Evolutionary conservation across 805 yeast species (phyloP).

Genomic region (Teunomyces lycoperdinae): DNA sequence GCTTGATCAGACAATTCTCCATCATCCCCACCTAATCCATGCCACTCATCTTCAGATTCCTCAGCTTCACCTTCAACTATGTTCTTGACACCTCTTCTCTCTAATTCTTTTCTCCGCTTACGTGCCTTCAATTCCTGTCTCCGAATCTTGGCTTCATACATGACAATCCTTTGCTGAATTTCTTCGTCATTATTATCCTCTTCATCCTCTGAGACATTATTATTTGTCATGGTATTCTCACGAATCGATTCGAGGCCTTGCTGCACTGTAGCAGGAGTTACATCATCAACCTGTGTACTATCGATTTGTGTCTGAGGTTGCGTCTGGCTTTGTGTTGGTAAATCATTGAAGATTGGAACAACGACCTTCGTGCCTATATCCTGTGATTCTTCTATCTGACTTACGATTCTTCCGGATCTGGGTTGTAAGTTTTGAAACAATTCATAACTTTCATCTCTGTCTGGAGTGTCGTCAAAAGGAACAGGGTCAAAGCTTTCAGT

Average conservation of each 20-base stretch:
- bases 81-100: constrained; percentile 52
- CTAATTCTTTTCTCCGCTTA: constrained; percentile 49
- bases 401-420: constrained; percentile 9
- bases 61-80: constrained; percentile 81
- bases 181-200: constrained; percentile 22
- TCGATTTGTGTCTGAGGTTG: constrained; percentile 1
- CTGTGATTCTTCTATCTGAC: constrained; percentile 3
- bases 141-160: constrained; percentile 37
- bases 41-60: constrained; percentile 89
- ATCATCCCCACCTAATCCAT: constrained; percentile 74
- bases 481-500: not conserved
- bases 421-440: constrained; percentile 32
- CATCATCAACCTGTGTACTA: constrained; percentile 18
- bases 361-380: not conserved
- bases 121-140: constrained; percentile 32
- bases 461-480: not conserved
- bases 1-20: constrained; percentile 57
- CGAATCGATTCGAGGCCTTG: constrained; percentile 22
- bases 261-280: constrained; percentile 14
- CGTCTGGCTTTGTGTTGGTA: not conserved
- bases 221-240: constrained; percentile 7
- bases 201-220: constrained; percentile 14
- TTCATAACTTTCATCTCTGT: constrained; percentile 8
- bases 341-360: not conserved
- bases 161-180: constrained; percentile 29